Evolutionary conservation across 352 stramenopile species (phyloP).

Genomic region (Phytophthora cactorum): DNA sequence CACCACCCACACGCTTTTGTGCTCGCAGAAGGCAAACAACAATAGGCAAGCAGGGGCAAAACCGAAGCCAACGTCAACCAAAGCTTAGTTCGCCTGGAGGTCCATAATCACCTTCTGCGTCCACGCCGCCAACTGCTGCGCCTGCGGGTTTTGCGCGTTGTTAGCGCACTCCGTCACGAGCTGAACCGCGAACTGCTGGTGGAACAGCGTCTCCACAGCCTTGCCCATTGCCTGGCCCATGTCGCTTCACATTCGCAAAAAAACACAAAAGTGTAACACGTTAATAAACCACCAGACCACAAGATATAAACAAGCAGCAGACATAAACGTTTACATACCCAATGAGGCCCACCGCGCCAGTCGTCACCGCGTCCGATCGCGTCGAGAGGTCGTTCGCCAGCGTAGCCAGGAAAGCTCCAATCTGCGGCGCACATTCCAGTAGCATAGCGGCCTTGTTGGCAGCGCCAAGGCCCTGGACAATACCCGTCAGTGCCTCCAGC

Average conservation of each 20-base stretch:
- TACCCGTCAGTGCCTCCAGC: constrained; percentile 96
- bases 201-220: constrained; percentile 62
- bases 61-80: constrained; percentile 14
- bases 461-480: constrained; percentile 94
- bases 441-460: constrained; percentile 89
- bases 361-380: constrained; percentile 92
- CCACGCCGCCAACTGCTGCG: constrained; percentile 74
- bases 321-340: constrained; percentile 55
- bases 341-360: constrained; percentile 90
- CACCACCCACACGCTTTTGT: constrained; percentile 5
- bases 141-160: constrained; percentile 70
- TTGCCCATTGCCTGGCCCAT: constrained; percentile 83
- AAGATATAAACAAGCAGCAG: not conserved
- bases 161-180: constrained; percentile 76
- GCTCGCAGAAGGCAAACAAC: constrained; percentile 44
- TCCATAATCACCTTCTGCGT: constrained; percentile 82
- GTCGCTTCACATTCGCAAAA: constrained; percentile 58
- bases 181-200: constrained; percentile 76
- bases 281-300: constrained; percentile 13
- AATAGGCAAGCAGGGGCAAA: constrained; percentile 16
- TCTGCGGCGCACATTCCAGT: constrained; percentile 80
- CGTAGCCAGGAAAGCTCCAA: constrained; percentile 91
- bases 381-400: constrained; percentile 83
- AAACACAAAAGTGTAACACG: constrained; percentile 8
- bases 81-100: constrained; percentile 58